Conservation (phyloP, 1,284 basidiomycete species). For the Irpex sp. region DNA sequence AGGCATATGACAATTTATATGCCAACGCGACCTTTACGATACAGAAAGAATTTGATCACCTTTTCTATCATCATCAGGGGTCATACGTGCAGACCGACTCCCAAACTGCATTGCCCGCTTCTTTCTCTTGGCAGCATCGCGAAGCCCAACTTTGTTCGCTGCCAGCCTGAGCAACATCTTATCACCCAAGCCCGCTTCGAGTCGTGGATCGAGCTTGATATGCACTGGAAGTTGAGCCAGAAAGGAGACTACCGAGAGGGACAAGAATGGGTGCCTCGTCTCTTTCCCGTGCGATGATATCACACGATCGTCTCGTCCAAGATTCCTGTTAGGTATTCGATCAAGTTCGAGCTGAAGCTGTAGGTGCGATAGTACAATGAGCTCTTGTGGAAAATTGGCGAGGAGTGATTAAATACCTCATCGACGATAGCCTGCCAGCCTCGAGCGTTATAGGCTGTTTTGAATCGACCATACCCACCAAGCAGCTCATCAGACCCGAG, state of each 20-base stretch:
- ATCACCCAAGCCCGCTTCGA: conserved; percentile 75
- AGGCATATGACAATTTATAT: neutral
- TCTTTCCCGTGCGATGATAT: conserved; percentile 89
- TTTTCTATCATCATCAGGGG: conserved; percentile 48
- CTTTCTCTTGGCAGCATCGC: conserved; percentile 66
- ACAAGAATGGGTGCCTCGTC: conserved; percentile 87
- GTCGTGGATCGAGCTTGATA: conserved; percentile 74
- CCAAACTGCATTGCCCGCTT: conserved; percentile 99
- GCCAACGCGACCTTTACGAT: neutral
- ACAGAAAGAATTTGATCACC: conserved; percentile 41
- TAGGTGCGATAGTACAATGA: neutral
- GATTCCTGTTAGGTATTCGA: conserved; percentile 85
- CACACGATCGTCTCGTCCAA: conserved; percentile 92
- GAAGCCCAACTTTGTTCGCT: conserved; percentile 64
- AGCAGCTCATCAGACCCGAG: conserved; percentile 95
- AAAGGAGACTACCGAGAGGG: conserved; percentile 72
- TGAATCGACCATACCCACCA: conserved; percentile 91
- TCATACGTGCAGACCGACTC: conserved; percentile 89
- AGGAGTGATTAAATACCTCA: conserved; percentile 77
- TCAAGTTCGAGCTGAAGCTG: conserved; percentile 92
- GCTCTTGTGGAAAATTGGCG: no score
- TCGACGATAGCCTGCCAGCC: conserved; percentile 75
- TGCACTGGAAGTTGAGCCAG: conserved; percentile 76
- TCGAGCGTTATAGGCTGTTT: conserved; percentile 64
- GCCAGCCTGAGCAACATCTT: conserved; percentile 82